Evolutionary conservation across 768 basidiomycete species (phyloP).

Genomic region (Lentinus tigrinus): DNA sequence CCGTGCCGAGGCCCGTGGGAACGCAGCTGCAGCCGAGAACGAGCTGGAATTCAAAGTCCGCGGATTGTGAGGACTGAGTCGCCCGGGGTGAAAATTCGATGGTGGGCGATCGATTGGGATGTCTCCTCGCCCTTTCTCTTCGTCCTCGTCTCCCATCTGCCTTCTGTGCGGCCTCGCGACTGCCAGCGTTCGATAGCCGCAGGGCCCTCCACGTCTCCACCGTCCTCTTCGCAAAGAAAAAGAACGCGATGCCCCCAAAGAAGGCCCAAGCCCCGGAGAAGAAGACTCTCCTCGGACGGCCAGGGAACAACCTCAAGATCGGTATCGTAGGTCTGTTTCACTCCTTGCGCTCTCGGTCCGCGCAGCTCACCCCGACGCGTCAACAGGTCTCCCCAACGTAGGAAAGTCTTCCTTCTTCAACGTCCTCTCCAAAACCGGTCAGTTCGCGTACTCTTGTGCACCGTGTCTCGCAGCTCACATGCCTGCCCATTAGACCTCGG

Average conservation of each 20-base stretch:
- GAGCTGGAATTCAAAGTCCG: constrained; percentile 1
- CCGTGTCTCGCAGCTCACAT: neutral
- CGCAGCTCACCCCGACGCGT: constrained; percentile 3
- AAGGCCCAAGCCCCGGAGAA: constrained; percentile 78
- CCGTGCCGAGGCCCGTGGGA: constrained; percentile 1
- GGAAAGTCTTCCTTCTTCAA: constrained; percentile 99
- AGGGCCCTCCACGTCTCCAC: constrained; percentile 12
- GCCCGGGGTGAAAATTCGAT: neutral
- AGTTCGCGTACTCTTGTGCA: constrained; percentile 22
- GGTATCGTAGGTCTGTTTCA: constrained; percentile 90
- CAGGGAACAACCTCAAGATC: constrained; percentile 96
- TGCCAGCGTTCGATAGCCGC: constrained; percentile 2
- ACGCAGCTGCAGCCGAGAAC: neutral
- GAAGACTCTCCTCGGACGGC: constrained; percentile 84
- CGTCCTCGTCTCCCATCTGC: constrained; percentile 3
- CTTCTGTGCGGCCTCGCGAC: neutral
- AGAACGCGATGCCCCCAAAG: constrained; percentile 88
- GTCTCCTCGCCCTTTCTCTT: neutral
- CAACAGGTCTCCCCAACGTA: constrained; percentile 88
- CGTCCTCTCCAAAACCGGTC: constrained; percentile 86
- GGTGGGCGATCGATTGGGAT: constrained; percentile 11
- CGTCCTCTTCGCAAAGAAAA: constrained; percentile 27
- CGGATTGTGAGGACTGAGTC: neutral
- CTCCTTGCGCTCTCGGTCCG: constrained; percentile 7
- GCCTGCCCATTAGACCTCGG: constrained; percentile 62